These are phyloP conservation scores for Saccharomycopsis amapae DNA, from an alignment of 805 yeast species.

Conservation along the genomic window DNA sequence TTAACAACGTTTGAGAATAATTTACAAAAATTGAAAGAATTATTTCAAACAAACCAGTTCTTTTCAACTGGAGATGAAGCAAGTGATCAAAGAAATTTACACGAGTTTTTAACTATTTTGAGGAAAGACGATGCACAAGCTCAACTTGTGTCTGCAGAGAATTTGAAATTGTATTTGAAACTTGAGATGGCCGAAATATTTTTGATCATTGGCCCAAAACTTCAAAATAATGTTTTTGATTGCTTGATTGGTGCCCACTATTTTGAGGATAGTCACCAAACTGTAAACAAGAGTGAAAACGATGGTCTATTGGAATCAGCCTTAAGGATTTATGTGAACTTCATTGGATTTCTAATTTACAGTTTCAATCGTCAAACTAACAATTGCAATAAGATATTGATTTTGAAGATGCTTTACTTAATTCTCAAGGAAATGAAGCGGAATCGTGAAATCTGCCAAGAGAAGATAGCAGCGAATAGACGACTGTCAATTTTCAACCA, in stretches of 20 bases:
- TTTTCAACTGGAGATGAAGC: conserved; percentile 2
- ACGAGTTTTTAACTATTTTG: conserved; percentile 11
- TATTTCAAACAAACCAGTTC: conserved; percentile 10
- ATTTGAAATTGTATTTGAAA: conserved; percentile 3
- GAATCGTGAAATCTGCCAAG: neutral
- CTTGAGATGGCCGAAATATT: conserved; percentile 10
- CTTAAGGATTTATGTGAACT: conserved; percentile 28
- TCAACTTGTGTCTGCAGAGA: neutral
- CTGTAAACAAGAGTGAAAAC: neutral
- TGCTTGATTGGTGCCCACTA: conserved; percentile 14
- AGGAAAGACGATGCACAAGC: conserved; percentile 1
- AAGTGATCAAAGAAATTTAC: conserved; percentile 1
- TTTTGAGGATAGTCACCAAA: neutral
- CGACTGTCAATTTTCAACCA: conserved; percentile 10
- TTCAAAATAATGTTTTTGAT: conserved; percentile 14
- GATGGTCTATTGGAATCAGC: too few relatives aligned
- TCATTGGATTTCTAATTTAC: conserved; percentile 43
- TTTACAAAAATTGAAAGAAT: conserved; percentile 25
- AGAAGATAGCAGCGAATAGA: neutral
- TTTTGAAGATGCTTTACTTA: conserved; percentile 45
- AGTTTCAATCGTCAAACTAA: conserved; percentile 51
- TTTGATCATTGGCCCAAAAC: conserved; percentile 10
- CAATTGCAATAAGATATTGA: conserved; percentile 45
- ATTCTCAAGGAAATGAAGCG: conserved; percentile 25
- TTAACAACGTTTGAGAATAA: conserved; percentile 31